Evolutionary conservation across 768 basidiomycete species (phyloP).

Genomic region (Hypholoma sublateritium): DNA sequence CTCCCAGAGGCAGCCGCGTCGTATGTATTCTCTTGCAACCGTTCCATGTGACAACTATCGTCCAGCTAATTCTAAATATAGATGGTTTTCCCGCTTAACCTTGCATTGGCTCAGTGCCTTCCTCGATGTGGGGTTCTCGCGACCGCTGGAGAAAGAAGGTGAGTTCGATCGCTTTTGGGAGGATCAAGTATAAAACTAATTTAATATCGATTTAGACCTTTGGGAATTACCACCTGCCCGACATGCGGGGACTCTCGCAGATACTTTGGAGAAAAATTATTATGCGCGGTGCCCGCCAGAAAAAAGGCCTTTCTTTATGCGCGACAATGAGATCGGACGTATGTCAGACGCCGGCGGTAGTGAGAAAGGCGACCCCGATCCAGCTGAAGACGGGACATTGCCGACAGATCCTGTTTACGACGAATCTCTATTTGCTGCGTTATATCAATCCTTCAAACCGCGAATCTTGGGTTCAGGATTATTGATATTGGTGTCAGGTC

Average conservation of each 20-base stretch:
- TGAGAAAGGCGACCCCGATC: constrained; percentile 6
- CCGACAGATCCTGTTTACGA: constrained; percentile 34
- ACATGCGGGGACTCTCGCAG: constrained; percentile 38
- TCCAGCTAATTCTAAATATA: background rate
- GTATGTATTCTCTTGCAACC: constrained; percentile 24
- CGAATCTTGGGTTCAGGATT: constrained; percentile 48
- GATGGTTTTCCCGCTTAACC: constrained; percentile 44
- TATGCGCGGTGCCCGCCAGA: constrained; percentile 51
- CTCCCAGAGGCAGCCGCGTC: constrained; percentile 42
- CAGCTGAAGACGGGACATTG: background rate
- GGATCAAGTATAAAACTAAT: background rate
- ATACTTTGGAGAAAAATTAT: constrained; percentile 44
- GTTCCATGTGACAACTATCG: background rate
- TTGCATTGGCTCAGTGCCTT: constrained; percentile 58
- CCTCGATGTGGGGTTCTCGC: constrained; percentile 55
- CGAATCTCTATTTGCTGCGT: constrained; percentile 47
- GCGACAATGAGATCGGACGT: constrained; percentile 7
- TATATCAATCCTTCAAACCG: constrained; percentile 44
- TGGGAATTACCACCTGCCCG: constrained; percentile 46
- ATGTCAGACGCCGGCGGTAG: background rate
- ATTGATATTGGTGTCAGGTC: constrained; percentile 46
- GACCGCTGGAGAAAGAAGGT: constrained; percentile 61
- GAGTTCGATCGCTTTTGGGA: background rate
- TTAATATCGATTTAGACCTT: constrained; percentile 36
- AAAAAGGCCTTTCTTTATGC: constrained; percentile 38